Base-by-base conservation (phyloP, 768 basidiomycete genomes). In the Neoboletus subvelutipes region DNA sequence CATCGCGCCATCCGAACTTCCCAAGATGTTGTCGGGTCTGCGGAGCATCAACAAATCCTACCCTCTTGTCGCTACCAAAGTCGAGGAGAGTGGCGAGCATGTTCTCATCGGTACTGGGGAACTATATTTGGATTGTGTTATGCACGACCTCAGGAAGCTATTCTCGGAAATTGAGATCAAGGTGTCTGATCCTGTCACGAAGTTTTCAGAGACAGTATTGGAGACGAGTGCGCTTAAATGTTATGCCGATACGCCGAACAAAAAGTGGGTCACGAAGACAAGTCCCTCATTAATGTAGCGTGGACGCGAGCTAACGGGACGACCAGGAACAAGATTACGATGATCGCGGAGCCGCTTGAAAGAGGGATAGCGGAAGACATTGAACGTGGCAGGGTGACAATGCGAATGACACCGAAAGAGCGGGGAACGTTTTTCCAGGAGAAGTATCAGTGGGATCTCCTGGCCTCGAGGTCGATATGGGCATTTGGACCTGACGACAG, bases 151-250 rank as follows among this genome's bases (percentile, higher is more conserved):
- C 50, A 81, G 97, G 59, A 84, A 82, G 58, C 68, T 98, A 58
- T 99, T 96, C 76, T 87, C 94, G 31, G 97, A 99, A 78, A 97
- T 98, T 64, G 97, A 99, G 80, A 98, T 99, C 80, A 99, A 99
- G 78, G 94, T 98, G 15, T 98, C 96, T 24, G 97, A 99, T 77
- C 97, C 97, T 2, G 94, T 98, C 39, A 96, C 94, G 17, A 93
- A 94, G 69, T 99, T 99, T 77, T 91, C 92, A 69, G 97, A 99
- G 77, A 99, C 97, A 2, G 96, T 98, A 22, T 78, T 98, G 62
- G 97, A 99, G 78, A 98, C 96, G 33, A 94, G 91, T 63, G 97
- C 96, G 4, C 75, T 99, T 61, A 99, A 98, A 75, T 98, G 96
- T 69, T 99, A 99, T 72, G 97, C 97, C 18, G 97, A 98, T 65